Conservation (phyloP, 192 early-diverging fungal species). For the Coemansia umbellata region DNA sequence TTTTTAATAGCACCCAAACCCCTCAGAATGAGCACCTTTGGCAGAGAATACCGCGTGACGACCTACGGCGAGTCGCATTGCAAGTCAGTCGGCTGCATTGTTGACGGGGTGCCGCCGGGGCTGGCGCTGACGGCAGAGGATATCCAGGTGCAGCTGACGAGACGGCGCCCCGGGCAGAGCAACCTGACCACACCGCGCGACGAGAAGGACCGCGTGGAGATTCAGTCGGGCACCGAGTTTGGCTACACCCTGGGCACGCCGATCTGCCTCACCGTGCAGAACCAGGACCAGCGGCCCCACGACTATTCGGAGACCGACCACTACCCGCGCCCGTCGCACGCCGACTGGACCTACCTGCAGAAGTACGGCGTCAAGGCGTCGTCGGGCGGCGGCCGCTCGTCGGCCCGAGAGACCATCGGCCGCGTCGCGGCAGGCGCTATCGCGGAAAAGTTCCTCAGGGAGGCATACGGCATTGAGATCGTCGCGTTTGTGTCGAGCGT, state of each 20-base stretch:
- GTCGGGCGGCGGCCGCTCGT: conserved; percentile 88
- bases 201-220: conserved; percentile 91
- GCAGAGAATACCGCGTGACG: conserved; percentile 79
- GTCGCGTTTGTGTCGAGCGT: conserved; percentile 93
- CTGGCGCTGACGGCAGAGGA: conserved; percentile 83
- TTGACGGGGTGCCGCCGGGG: conserved; percentile 96
- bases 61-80: conserved; percentile 99
- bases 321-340: conserved; percentile 94
- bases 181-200: conserved; percentile 94
- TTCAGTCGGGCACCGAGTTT: conserved; percentile 90
- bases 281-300: conserved; percentile 93
- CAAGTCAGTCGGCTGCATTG: conserved; percentile 93
- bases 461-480: conserved; percentile 80
- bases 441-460: conserved; percentile 93
- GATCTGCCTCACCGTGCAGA: conserved; percentile 86
- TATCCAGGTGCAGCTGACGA: conserved; percentile 86
- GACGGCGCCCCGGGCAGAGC: conserved; percentile 95
- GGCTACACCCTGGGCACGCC: conserved; percentile 94
- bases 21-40: conserved; percentile 76
- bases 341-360: conserved; percentile 95
- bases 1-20: too few relatives aligned
- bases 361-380: conserved; percentile 97
- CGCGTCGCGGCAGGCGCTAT: conserved; percentile 95
- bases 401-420: conserved; percentile 95
- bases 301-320: conserved; percentile 96